Evolutionary conservation across 1,284 basidiomycete genomes (phyloP).

Genomic region (Trametes hirsuta): DNA sequence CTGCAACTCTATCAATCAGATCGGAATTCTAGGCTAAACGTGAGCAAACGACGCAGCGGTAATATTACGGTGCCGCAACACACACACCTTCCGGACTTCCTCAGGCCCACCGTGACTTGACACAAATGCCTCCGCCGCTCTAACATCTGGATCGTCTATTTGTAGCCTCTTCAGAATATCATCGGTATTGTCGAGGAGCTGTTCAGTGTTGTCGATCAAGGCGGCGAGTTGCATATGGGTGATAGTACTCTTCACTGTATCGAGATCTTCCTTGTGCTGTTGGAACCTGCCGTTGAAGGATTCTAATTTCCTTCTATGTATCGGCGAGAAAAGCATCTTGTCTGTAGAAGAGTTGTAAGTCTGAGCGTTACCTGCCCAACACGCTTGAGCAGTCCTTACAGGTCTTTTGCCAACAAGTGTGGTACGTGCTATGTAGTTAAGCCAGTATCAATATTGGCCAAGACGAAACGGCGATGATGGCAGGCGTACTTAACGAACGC

Average conservation of each 20-base stretch:
- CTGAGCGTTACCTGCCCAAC: too few species aligned
- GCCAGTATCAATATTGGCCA: neutral
- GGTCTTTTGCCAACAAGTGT: conserved; percentile 7
- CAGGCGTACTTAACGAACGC: conserved; percentile 4
- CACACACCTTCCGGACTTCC: neutral
- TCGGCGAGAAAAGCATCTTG: conserved; percentile 8
- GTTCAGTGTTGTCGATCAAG: neutral
- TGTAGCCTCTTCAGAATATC: neutral
- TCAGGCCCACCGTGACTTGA: neutral
- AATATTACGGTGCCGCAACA: too few species aligned
- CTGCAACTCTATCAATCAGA: conserved; percentile 2
- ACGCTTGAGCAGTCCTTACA: neutral
- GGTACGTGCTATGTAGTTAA: neutral
- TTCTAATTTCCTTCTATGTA: conserved; percentile 6
- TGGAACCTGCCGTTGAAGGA: neutral
- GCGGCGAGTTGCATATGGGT: conserved; percentile 2
- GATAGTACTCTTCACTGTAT: conserved; percentile 5
- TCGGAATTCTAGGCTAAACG: neutral
- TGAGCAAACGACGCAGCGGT: neutral
- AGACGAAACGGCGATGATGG: too few species aligned
- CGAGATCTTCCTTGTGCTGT: conserved; percentile 4
- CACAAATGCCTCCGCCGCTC: conserved; percentile 1
- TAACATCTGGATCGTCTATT: neutral
- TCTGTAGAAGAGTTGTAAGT: neutral
- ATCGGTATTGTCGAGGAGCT: neutral